phyloP scores from a whole-genome alignment of 495 filamentous ascomycete genomes.

The Acidiella bohemica region DNA sequence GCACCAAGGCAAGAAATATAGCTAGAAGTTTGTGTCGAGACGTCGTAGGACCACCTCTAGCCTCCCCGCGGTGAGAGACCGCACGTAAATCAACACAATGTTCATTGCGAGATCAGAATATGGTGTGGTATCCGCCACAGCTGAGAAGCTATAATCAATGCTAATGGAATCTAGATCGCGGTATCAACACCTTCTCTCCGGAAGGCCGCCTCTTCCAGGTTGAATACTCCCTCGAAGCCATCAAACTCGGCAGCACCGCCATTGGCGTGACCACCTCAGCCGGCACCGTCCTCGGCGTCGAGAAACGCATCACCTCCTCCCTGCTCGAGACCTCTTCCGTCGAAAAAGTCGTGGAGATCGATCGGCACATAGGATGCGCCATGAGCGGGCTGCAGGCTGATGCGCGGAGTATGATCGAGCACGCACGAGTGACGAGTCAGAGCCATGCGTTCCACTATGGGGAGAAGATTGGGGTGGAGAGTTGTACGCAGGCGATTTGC shows the following conservation, averaged over 20 bases:
- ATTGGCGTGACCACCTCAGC: slow-evolving; percentile 92
- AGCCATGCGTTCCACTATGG: slow-evolving; percentile 95
- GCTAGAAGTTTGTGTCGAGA: too few relatives aligned
- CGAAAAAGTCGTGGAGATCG: slow-evolving; percentile 99
- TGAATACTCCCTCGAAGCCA: slow-evolving; percentile 99
- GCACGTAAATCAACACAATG: slow-evolving; percentile 47
- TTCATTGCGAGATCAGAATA: slow-evolving; percentile 99
- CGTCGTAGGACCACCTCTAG: too few relatives aligned
- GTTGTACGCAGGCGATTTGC: slow-evolving; percentile 96
- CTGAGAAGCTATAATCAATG: not conserved
- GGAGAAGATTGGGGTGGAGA: slow-evolving; percentile 86
- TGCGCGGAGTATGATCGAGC: slow-evolving; percentile 90
- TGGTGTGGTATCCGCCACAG: slow-evolving; percentile 44
- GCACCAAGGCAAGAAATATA: too few relatives aligned
- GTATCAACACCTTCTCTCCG: slow-evolving; percentile 99
- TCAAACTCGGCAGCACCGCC: slow-evolving; percentile 96
- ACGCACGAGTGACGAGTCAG: slow-evolving; percentile 93
- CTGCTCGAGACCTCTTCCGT: slow-evolving; percentile 94
- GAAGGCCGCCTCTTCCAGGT: slow-evolving; percentile 99
- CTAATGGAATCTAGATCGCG: slow-evolving; percentile 60
- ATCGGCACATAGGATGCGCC: slow-evolving; percentile 94
- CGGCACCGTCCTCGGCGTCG: slow-evolving; percentile 90
- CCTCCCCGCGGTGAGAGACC: slow-evolving; percentile 1
- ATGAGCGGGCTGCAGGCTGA: slow-evolving; percentile 97
- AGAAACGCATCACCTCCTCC: slow-evolving; percentile 96